A percentile compares a stretch with the other conserved stretches of the same genome.
phyloP scores from a whole-genome alignment of 1,284 basidiomycete species.

The Apiotrichum porosum region DNA sequence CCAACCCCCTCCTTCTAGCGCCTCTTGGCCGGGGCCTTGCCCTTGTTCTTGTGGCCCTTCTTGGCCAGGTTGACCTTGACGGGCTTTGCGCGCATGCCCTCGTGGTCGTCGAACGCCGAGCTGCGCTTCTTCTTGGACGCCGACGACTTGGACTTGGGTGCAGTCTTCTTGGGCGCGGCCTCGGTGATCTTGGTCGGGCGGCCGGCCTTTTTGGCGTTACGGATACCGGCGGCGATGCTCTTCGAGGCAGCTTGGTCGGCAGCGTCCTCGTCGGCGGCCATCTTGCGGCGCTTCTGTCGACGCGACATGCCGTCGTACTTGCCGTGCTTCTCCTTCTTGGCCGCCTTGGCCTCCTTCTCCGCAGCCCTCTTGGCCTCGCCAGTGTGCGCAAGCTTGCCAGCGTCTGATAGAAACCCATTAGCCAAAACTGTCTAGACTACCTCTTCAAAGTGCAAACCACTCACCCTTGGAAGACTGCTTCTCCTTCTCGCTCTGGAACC shows the following conservation, averaged over 20 bases:
- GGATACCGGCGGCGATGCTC: constrained; percentile 67
- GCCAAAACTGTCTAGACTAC: neutral
- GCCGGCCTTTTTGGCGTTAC: constrained; percentile 72
- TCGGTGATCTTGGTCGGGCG: constrained; percentile 57
- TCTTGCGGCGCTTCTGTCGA: constrained; percentile 74
- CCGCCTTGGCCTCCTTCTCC: constrained; percentile 40
- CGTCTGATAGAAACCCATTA: no score
- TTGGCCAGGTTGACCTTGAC: constrained; percentile 40
- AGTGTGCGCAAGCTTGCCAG: constrained; percentile 65
- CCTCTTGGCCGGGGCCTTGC: constrained; percentile 7
- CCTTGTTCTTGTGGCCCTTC: constrained; percentile 38
- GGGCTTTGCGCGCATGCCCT: constrained; percentile 43
- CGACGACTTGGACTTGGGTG: constrained; percentile 1
- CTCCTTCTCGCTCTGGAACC: constrained; percentile 91
- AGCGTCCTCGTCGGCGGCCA: constrained; percentile 74
- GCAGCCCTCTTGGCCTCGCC: constrained; percentile 31
- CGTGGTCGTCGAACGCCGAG: constrained; percentile 37
- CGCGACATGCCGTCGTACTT: constrained; percentile 80
- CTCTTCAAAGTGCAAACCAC: no score
- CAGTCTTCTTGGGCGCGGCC: constrained; percentile 21
- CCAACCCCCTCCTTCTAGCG: no score
- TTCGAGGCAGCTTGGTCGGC: constrained; percentile 51
- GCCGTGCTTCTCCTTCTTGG: constrained; percentile 66
- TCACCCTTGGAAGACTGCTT: constrained; percentile 74
- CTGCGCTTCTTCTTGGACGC: constrained; percentile 3